Conservation (phyloP, 805 yeast genomes). For the Myxozyma sirexii region DNA sequence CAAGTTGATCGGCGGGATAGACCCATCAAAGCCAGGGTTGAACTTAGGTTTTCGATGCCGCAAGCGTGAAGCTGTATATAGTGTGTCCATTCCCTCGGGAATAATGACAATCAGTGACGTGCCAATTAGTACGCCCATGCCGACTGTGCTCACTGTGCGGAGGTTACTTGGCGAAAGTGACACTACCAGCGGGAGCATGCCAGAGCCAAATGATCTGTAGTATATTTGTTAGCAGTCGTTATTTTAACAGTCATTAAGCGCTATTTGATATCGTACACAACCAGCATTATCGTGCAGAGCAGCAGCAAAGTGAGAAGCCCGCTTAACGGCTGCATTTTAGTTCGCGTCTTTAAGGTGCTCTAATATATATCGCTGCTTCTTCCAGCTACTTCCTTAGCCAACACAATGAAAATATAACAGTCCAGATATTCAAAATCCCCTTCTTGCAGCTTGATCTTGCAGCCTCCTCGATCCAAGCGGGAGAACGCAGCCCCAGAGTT, state of each 20-base stretch:
- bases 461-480: too few relatives aligned
- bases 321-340: conserved; percentile 13
- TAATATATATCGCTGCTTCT: neutral
- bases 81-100: conserved; percentile 64
- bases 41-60: conserved; percentile 16
- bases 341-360: too few relatives aligned
- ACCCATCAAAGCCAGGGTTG: conserved; percentile 1
- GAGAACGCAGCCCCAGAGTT: too few relatives aligned
- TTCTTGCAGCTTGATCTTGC: too few relatives aligned
- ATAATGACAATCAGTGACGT: conserved; percentile 61
- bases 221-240: neutral
- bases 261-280: conserved; percentile 33
- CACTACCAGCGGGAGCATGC: conserved; percentile 42
- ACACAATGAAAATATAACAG: too few relatives aligned
- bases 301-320: conserved; percentile 37
- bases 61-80: conserved; percentile 38
- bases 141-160: conserved; percentile 51
- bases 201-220: conserved; percentile 40
- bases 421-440: too few relatives aligned
- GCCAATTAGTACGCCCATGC: conserved; percentile 64
- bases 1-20: conserved; percentile 11
- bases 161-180: conserved; percentile 42
- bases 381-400: too few relatives aligned
- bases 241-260: too few relatives aligned
- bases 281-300: conserved; percentile 39